Evolutionary conservation across 306 rosid genomes (phyloP), one percentile per base, ranked within the genome.

Genomic region (Adenanthera pavonina): DNA sequence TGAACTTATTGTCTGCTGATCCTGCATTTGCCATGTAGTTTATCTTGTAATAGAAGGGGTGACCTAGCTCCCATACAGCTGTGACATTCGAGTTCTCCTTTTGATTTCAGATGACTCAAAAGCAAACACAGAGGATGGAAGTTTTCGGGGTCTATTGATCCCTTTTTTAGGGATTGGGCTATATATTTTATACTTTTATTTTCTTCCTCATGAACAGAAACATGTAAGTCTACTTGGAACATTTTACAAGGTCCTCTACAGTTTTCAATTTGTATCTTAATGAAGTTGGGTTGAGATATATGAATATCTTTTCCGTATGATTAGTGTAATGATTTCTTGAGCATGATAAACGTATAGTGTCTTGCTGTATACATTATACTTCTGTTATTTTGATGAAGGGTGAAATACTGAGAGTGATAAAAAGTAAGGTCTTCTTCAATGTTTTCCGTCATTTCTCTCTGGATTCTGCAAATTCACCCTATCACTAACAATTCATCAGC

Each of bases 51-150:
- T 44, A 20, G 51, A 75, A 25, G 70, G 60, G 69, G 10, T 19
- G 41, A 4, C 69, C 30, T 25, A 25, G 30, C 30, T 25, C 30
- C 30, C 30, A 25, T 25, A 25, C 30, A 25, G 30, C 1, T 25
- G 30, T 25, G 30, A 25, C 20, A 56, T 77, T 59, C 25, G 17
- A 8, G 49, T 78, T 79, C 36, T 67, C 33, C 30, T 15, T 86
- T 64, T 81, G 38, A 60, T 86, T 81, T 79, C 90, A 95, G 99
- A 92, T 3, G 93, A 87, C 6, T 88, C 98, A 7, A 89, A 85
- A 62, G 76, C 97, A 1, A 89, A 88, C 78, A 69, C 94, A 0
- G 98, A 92, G 40, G 98, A 79, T 0, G 92, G 92, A 51, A 84
- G 41, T 81, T 79, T 88, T 78, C 91, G 89, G 72, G 89, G 80